Evolutionary conservation across 352 stramenopile species (phyloP).

Genomic region (Saprolegnia parasitica): DNA sequence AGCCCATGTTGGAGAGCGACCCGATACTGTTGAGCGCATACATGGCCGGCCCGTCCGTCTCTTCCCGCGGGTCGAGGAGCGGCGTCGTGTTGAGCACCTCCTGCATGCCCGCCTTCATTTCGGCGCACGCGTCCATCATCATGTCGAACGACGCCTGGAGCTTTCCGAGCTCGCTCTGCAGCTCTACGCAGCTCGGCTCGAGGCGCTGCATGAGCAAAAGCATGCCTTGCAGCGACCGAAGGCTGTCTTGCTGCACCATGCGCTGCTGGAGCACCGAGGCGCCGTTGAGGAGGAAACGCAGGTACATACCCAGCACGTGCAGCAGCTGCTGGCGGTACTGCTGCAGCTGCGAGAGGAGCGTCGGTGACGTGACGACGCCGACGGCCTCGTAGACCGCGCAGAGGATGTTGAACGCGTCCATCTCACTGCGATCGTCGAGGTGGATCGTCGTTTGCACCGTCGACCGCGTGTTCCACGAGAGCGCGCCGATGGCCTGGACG

Average conservation of each 20-base stretch:
- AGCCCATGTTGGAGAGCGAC: conserved; percentile 65
- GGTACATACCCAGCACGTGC: conserved; percentile 71
- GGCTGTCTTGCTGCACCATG: conserved; percentile 72
- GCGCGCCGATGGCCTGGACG: conserved; percentile 75
- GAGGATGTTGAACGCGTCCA: conserved; percentile 78
- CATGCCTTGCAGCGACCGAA: conserved; percentile 60
- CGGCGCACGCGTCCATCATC: conserved; percentile 64
- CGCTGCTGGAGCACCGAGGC: conserved; percentile 67
- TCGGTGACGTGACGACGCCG: conserved; percentile 55
- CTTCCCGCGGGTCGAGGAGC: conserved; percentile 59
- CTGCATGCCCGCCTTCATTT: conserved; percentile 77
- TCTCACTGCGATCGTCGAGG: conserved; percentile 72
- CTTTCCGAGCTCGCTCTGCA: conserved; percentile 65
- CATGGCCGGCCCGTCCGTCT: conserved; percentile 58
- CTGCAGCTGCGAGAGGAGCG: conserved; percentile 65
- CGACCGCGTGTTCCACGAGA: conserved; percentile 77
- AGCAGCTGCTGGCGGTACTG: conserved; percentile 62
- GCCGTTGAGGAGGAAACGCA: conserved; percentile 62
- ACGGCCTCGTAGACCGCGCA: conserved; percentile 79
- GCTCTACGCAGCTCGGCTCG: conserved; percentile 47
- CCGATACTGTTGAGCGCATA: conserved; percentile 83
- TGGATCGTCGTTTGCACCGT: conserved; percentile 72
- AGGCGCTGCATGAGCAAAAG: conserved; percentile 66
- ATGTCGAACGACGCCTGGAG: conserved; percentile 68
- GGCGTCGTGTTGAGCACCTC: conserved; percentile 44